These are phyloP conservation scores for Pythium folliculosum DNA, from an alignment of 352 stramenopile genomes.

Conservation along the genomic window DNA sequence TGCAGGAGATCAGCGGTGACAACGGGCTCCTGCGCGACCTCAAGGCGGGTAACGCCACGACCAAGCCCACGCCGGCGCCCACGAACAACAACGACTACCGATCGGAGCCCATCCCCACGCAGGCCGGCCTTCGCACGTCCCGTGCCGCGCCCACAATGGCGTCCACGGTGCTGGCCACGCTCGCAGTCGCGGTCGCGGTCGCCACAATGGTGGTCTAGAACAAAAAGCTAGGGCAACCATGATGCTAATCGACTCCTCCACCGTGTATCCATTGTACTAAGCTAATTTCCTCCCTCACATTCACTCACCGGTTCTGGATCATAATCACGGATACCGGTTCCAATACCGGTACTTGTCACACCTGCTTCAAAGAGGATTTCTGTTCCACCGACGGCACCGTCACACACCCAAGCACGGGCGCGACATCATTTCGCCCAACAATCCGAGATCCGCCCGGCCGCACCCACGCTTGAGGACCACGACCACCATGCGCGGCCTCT, in stretches of 20 bases:
- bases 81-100: slow-evolving; percentile 7
- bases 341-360: slow-evolving; percentile 7
- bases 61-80: slow-evolving; percentile 22
- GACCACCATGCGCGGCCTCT: slow-evolving; percentile 20
- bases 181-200: neutral
- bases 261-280: neutral
- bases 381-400: slow-evolving; percentile 10
- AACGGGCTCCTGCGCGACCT: slow-evolving; percentile 15
- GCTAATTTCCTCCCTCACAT: slow-evolving; percentile 1
- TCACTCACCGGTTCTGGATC: neutral
- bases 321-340: neutral
- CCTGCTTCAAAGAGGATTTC: slow-evolving; percentile 20
- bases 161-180: neutral
- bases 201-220: neutral
- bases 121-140: neutral
- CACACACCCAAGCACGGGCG: slow-evolving; percentile 1
- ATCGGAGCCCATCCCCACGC: neutral
- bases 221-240: no score
- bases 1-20: slow-evolving; percentile 16
- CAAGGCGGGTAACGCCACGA: slow-evolving; percentile 3
- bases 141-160: no score
- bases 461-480: neutral
- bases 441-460: neutral
- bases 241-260: neutral
- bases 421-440: slow-evolving; percentile 19